Evolutionary conservation across 192 early-diverging fungal genomes (phyloP), one percentile per base, ranked within the genome.

Genomic region (Gonapodya prolifera): DNA sequence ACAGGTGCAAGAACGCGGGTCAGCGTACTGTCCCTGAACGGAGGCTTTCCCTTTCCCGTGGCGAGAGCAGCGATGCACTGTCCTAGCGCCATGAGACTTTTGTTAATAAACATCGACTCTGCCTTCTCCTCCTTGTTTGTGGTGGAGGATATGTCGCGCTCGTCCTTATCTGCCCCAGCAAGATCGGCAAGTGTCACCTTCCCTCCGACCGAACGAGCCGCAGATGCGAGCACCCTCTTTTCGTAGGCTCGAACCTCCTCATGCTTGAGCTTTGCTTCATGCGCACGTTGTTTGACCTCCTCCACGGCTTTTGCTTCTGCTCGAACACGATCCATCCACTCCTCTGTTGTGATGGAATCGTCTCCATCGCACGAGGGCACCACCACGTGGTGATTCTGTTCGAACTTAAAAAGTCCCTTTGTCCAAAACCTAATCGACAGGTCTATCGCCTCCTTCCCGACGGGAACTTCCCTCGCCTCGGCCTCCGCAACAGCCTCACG

Each of bases 131-230:
- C 30, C 31, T 17, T 30, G 31, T 30, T 75, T 33, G 73, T 75
- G 2, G 30, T 33, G 45, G 45, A 16, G 13, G 13, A 8, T n/a
- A 69, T n/a, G 45, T 8, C n/a, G 1, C 73, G 73, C 31, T 75
- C n/a, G 73, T 75, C 73, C 73, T 30, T 18, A 33, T 75, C 75
- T 33, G 75, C 30, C 18, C 75, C 75, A 8, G 75, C 75, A n/a
- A 75, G 33, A 18, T 75, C 75, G 75, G 35, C 75, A 0, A 75
- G 30, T n/a, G 33, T 28, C 18, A 75, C 30, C 31, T 75, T 75
- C 1, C 73, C 73, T 2, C 73, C 73, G 31, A 75, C 31, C n/a
- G 73, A 30, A 17, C n/a, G 28, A 1, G 1, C 73, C 31, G n/a
- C 73, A 1, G 23, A 23, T 18, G 73, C 18, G 31, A 75, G 23